These are phyloP conservation scores for Malus sylvestris DNA, from an alignment of 306 rosid genomes.

Conservation along the genomic window DNA sequence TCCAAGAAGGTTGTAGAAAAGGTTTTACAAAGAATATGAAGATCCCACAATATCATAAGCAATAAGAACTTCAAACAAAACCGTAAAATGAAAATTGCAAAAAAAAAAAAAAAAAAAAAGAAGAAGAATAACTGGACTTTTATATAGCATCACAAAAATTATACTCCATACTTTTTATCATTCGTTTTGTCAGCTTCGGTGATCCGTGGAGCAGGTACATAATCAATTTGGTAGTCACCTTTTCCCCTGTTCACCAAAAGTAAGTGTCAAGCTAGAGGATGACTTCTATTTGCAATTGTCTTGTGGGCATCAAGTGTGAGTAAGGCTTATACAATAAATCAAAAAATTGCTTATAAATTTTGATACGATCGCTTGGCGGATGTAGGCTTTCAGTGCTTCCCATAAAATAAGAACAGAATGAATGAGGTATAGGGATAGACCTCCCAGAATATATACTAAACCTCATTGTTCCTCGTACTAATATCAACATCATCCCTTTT, in stretches of 20 bases:
- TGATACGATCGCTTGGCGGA: not conserved
- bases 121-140: not conserved
- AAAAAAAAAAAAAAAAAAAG: not conserved
- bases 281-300: not conserved
- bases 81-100: not conserved
- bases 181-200: conserved; percentile 89
- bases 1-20: not conserved
- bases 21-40: not conserved
- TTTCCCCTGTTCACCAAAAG: conserved; percentile 41
- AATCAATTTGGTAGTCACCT: conserved; percentile 89
- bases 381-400: not conserved
- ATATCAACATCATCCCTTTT: not conserved
- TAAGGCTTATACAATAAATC: not conserved
- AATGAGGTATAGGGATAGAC: not conserved
- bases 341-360: not conserved
- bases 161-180: conserved; percentile 57
- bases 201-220: conserved; percentile 81
- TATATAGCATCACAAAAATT: conserved; percentile 5
- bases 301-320: not conserved
- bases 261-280: not conserved
- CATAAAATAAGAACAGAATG: not conserved
- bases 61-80: not conserved
- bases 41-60: not conserved
- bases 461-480: not conserved
- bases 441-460: too few relatives aligned